phyloP scores from a whole-genome alignment of 208 protist genomes.

The Porcisia deanei region DNA sequence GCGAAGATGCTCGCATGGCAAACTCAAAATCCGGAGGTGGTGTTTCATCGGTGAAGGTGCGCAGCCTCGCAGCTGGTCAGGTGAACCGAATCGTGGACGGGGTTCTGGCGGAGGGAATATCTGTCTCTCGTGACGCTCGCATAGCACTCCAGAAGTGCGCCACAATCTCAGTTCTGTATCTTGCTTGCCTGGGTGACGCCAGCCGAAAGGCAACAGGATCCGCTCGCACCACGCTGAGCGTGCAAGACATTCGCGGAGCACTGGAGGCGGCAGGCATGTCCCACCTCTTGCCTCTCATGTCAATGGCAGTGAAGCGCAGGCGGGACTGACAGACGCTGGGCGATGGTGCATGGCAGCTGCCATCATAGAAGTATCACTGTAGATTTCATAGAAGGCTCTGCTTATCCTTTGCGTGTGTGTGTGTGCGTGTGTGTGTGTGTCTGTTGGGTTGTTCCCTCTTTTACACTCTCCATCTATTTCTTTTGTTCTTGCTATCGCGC shows the following conservation, averaged over 20 bases:
- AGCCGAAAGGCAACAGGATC: constrained; percentile 44
- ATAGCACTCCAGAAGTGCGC: constrained; percentile 81
- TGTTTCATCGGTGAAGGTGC: constrained; percentile 10
- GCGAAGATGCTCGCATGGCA: background rate
- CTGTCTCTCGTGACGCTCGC: constrained; percentile 64
- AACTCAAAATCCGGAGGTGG: background rate
- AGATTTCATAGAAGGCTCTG: background rate
- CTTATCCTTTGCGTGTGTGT: background rate
- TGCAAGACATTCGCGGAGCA: constrained; percentile 63
- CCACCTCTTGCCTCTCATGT: constrained; percentile 62
- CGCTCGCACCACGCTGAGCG: constrained; percentile 60
- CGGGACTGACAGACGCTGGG: constrained; percentile 19
- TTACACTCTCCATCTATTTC: too few relatives aligned
- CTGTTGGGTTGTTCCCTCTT: too few relatives aligned
- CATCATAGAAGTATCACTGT: background rate
- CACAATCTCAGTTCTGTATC: constrained; percentile 66
- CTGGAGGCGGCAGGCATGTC: constrained; percentile 73
- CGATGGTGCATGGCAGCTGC: background rate
- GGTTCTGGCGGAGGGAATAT: constrained; percentile 64
- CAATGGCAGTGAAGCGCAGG: constrained; percentile 47
- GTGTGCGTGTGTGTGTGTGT: background rate
- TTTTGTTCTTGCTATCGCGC: too few relatives aligned
- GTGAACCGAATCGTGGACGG: constrained; percentile 63
- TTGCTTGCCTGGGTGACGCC: constrained; percentile 75
- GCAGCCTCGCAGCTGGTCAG: constrained; percentile 72